Percentiles rank a stretch among this genome's conserved stretches.
Evolutionary conservation across 2,329 filamentous ascomycete genomes (phyloP).

Genomic region (Dothidotthia symphoricarpi): DNA sequence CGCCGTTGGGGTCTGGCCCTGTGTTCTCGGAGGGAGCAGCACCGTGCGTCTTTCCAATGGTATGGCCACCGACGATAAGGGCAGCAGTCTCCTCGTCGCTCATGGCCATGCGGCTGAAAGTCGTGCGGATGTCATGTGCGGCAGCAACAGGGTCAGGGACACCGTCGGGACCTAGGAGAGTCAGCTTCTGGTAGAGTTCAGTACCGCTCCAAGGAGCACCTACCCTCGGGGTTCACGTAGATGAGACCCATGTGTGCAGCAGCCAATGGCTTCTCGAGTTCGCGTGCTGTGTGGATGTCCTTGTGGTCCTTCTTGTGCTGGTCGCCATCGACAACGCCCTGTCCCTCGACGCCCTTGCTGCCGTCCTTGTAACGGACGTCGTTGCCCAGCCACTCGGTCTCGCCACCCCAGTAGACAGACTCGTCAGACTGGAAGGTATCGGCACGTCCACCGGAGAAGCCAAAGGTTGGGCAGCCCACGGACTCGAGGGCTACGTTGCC

Average conservation of each 20-base stretch:
- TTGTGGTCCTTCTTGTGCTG: slow-evolving; percentile 31
- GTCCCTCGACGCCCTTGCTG: slow-evolving; percentile 46
- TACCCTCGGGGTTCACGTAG: slow-evolving; percentile 72
- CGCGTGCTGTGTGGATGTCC: slow-evolving; percentile 52
- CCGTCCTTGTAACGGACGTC: slow-evolving; percentile 64
- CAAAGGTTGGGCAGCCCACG: slow-evolving; percentile 72
- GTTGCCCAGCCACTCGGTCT: slow-evolving; percentile 73
- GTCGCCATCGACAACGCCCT: slow-evolving; percentile 41
- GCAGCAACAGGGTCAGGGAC: slow-evolving; percentile 68
- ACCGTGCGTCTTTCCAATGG: slow-evolving; percentile 79
- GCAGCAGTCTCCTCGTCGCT: slow-evolving; percentile 79
- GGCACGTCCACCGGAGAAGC: slow-evolving; percentile 69
- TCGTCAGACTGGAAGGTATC: slow-evolving; percentile 76
- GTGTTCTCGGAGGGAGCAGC: slow-evolving; percentile 64
- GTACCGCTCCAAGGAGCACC: neutral
- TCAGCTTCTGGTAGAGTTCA: slow-evolving; percentile 2
- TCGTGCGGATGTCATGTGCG: slow-evolving; percentile 69
- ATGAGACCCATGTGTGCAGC: slow-evolving; percentile 75
- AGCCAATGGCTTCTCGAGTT: slow-evolving; percentile 66
- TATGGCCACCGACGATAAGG: slow-evolving; percentile 74
- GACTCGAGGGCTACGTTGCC: slow-evolving; percentile 76
- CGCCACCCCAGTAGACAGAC: slow-evolving; percentile 73
- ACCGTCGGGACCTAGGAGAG: slow-evolving; percentile 61
- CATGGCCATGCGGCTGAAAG: slow-evolving; percentile 80
- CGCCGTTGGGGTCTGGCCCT: slow-evolving; percentile 65